phyloP scores from a whole-genome alignment of 805 yeast species.

The Wickerhamiella brachini region DNA sequence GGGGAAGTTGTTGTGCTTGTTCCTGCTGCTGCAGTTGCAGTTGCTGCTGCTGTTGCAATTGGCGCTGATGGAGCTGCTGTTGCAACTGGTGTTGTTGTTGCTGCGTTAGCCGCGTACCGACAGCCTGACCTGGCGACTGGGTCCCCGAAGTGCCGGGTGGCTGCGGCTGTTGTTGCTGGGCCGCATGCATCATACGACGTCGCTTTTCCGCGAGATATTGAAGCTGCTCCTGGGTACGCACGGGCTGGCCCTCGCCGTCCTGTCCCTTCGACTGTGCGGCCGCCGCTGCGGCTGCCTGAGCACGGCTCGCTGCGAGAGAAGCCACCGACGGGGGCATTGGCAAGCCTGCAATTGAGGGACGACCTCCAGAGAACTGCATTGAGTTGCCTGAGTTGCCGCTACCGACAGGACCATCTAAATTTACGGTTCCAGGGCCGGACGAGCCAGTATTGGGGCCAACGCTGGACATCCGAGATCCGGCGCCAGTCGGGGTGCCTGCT shows the following conservation, averaged over 20 bases:
- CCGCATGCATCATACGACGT: slow-evolving; percentile 14
- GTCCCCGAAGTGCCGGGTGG: too few relatives aligned
- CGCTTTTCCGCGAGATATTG: slow-evolving; percentile 12
- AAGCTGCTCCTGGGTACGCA: slow-evolving; percentile 15
- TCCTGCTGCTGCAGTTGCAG: slow-evolving; percentile 29
- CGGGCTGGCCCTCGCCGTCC: not conserved
- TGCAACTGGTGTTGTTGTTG: slow-evolving; percentile 9
- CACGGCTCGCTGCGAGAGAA: slow-evolving; percentile 13
- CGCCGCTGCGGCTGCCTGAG: not conserved
- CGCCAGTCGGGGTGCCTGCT: not conserved
- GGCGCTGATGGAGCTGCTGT: slow-evolving; percentile 5
- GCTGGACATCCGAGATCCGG: slow-evolving; percentile 1
- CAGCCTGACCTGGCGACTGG: not conserved
- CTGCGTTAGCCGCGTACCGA: slow-evolving; percentile 2
- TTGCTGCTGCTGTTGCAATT: slow-evolving; percentile 25
- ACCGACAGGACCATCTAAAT: too few relatives aligned
- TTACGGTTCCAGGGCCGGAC: not conserved
- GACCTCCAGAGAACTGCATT: not conserved
- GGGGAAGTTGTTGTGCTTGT: slow-evolving; percentile 18
- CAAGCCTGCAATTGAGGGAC: slow-evolving; percentile 17
- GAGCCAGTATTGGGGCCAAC: not conserved
- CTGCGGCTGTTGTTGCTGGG: slow-evolving; percentile 20
- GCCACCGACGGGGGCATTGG: slow-evolving; percentile 20
- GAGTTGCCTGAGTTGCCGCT: not conserved
- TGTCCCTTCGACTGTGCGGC: slow-evolving; percentile 11